Percentiles rank a stretch among this genome's conserved stretches.
phyloP scores from a whole-genome alignment of 257 asterid species.

The Primulina eburnea region DNA sequence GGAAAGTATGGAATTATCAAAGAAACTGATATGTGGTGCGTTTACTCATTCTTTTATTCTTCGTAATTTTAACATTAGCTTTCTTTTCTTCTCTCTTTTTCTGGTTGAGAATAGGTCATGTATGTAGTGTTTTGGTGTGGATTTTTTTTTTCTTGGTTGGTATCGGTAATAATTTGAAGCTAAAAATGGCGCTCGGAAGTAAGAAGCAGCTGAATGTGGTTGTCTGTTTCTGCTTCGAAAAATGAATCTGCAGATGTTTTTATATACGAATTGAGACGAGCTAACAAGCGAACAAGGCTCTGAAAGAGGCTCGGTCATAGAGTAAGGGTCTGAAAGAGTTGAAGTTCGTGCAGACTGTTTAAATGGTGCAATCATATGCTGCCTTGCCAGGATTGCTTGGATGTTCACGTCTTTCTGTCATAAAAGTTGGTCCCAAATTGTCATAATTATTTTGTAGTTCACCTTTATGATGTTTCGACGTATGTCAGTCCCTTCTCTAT shows the following conservation, averaged over 20 bases:
- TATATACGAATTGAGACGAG: too few relatives aligned
- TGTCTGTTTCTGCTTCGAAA: neutral
- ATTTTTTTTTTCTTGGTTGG: neutral
- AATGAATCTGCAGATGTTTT: neutral
- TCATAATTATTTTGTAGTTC: neutral
- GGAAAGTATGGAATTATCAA: slow-evolving; percentile 90
- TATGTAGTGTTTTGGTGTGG: neutral
- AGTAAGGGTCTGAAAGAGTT: too few relatives aligned
- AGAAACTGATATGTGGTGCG: slow-evolving; percentile 98
- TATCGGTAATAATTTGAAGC: neutral
- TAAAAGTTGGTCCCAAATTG: neutral
- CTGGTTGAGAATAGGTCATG: neutral
- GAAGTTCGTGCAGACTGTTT: neutral
- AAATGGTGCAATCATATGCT: neutral
- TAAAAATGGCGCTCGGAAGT: neutral
- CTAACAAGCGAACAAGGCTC: too few relatives aligned
- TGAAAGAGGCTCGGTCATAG: too few relatives aligned
- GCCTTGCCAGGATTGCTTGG: neutral
- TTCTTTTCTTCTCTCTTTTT: neutral
- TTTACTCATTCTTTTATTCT: neutral
- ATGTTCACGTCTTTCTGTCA: neutral
- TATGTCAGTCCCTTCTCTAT: neutral
- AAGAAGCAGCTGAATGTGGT: neutral
- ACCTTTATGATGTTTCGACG: neutral
- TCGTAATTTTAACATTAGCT: neutral